Evolutionary conservation across 208 protist species (phyloP).

Genomic region (Acanthamoeba castellanii): DNA sequence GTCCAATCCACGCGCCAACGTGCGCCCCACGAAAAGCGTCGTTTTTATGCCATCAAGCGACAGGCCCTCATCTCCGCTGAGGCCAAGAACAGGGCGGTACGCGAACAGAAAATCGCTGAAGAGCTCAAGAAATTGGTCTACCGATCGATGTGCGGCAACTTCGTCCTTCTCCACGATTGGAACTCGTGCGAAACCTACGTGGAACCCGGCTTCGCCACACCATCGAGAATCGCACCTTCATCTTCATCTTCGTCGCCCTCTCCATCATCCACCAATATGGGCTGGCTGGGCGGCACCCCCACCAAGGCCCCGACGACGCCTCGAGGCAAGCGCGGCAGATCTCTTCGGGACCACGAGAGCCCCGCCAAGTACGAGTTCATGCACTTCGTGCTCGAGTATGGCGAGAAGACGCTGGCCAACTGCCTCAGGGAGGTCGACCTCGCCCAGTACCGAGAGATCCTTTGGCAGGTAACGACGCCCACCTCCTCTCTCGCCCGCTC

Average conservation of each 20-base stretch:
- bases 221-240: not conserved
- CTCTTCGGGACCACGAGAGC: not conserved
- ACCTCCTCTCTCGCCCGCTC: not conserved
- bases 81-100: not conserved
- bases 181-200: slow-evolving; percentile 1
- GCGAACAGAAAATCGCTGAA: not conserved
- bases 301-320: not conserved
- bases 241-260: not conserved
- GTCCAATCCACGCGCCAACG: not conserved
- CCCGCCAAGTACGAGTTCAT: slow-evolving; percentile 27
- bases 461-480: not conserved
- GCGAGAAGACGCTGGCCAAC: not conserved
- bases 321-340: not conserved
- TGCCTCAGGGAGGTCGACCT: not conserved
- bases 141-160: slow-evolving; percentile 15
- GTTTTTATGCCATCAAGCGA: not conserved
- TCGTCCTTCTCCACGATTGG: slow-evolving; percentile 37
- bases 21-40: not conserved
- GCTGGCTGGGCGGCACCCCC: not conserved
- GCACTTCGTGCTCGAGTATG: slow-evolving; percentile 32
- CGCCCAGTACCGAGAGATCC: slow-evolving; percentile 14
- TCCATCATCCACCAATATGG: not conserved
- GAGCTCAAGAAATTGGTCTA: slow-evolving; percentile 15
- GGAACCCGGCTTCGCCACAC: not conserved
- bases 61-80: slow-evolving; percentile 2